Percentiles rank a stretch among this genome's conserved stretches.
Evolutionary conservation across 148 eudicot genomes (phyloP).

Genomic region (Chenopodium suecicum): DNA sequence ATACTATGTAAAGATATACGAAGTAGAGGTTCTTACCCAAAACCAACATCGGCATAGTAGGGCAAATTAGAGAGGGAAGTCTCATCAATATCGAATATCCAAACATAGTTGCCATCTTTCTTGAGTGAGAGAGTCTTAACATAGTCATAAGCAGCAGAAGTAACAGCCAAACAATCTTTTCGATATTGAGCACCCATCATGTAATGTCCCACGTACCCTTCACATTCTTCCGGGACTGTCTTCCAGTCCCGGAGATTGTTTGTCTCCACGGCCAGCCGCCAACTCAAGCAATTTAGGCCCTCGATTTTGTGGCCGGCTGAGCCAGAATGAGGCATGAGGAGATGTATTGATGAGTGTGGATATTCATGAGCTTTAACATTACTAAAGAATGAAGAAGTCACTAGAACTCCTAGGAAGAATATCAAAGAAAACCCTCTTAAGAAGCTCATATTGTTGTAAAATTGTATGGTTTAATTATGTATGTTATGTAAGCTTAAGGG

Average conservation of each 20-base stretch:
- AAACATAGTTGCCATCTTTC: not conserved
- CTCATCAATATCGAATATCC: too few species aligned
- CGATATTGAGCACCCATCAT: slow-evolving; percentile 59
- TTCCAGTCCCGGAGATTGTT: slow-evolving; percentile 52
- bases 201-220: slow-evolving; percentile 53
- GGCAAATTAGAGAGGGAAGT: too few species aligned
- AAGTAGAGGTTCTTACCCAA: too few species aligned
- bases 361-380: slow-evolving; percentile 11
- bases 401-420: not conserved
- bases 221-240: slow-evolving; percentile 43
- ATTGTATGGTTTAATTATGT: too few species aligned
- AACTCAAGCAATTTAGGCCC: slow-evolving; percentile 56
- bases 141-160: slow-evolving; percentile 35
- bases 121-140: slow-evolving; percentile 22
- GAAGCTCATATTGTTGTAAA: too few species aligned
- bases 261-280: slow-evolving; percentile 61
- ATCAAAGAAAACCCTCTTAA: not conserved
- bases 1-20: too few species aligned
- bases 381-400: not conserved
- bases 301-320: slow-evolving; percentile 29
- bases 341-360: slow-evolving; percentile 31
- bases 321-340: slow-evolving; percentile 41
- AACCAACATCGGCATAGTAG: too few species aligned
- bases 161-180: slow-evolving; percentile 37
- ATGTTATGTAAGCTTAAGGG: too few species aligned